A percentile compares a stretch with the other conserved stretches of the same genome.
These are phyloP conservation scores for Tricholoma sp. DNA, from an alignment of 768 basidiomycete species.

Conservation along the genomic window DNA sequence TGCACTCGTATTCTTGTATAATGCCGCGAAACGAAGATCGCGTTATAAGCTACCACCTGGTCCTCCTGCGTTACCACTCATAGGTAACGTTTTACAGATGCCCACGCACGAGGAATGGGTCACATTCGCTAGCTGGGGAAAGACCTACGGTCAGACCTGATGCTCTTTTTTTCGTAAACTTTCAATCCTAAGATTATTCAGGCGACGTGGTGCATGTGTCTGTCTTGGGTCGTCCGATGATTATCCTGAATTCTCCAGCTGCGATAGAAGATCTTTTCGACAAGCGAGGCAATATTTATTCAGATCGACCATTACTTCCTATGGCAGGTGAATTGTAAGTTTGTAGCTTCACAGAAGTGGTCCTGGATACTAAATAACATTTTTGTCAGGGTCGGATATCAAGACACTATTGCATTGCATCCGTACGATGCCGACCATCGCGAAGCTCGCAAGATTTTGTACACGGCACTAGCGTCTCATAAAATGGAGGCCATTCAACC, in stretches of 20 bases:
- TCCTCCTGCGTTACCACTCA: background rate
- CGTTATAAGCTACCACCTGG: conserved; percentile 5
- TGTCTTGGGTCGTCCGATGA: conserved; percentile 16
- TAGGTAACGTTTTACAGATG: conserved; percentile 6
- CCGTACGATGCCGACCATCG: conserved; percentile 4
- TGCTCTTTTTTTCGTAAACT: background rate
- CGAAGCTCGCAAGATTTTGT: conserved; percentile 6
- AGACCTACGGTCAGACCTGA: conserved; percentile 1
- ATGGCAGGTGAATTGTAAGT: conserved; percentile 11
- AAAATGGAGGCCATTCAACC: conserved; percentile 4
- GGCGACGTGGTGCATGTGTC: conserved; percentile 4
- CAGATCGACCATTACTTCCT: conserved; percentile 20
- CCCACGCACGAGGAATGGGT: conserved; percentile 5
- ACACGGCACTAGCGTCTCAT: background rate
- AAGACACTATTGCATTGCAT: conserved; percentile 2
- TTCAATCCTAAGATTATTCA: background rate
- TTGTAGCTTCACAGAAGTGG: background rate
- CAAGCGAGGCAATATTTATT: conserved; percentile 24
- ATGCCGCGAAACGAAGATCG: conserved; percentile 1
- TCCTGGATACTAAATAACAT: background rate
- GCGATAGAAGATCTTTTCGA: conserved; percentile 26
- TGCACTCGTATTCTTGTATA: background rate
- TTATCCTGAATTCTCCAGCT: conserved; percentile 24
- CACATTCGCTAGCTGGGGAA: conserved; percentile 5
- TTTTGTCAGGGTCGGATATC: conserved; percentile 2